phyloP scores from a whole-genome alignment of 1,284 basidiomycete genomes.

The Puccinia triticina region DNA sequence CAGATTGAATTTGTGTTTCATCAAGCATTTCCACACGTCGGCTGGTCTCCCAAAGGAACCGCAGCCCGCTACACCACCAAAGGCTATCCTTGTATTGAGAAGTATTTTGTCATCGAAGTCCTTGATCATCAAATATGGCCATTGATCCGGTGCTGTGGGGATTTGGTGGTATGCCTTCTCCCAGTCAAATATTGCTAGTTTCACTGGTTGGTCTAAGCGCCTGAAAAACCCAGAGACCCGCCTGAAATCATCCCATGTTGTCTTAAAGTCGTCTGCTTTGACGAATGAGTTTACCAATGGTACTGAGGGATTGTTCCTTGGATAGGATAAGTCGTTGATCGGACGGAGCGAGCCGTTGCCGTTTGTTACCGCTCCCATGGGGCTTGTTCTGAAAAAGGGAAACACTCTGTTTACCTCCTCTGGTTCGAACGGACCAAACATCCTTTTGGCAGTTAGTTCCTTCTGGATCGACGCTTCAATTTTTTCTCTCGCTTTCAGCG shows the following conservation, averaged over 20 bases:
- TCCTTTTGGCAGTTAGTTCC: not conserved
- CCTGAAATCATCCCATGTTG: slow-evolving; percentile 10
- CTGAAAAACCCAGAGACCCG: not conserved
- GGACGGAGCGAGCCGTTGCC: not conserved
- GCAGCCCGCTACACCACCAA: slow-evolving; percentile 7
- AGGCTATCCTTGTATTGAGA: slow-evolving; percentile 1
- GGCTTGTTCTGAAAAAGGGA: slow-evolving; percentile 2
- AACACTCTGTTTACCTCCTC: not conserved
- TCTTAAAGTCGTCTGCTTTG: not conserved
- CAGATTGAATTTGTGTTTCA: not conserved
- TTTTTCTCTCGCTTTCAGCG: not conserved
- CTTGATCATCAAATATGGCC: not conserved
- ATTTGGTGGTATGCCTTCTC: slow-evolving; percentile 17
- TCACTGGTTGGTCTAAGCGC: not conserved
- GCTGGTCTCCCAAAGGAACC: slow-evolving; percentile 10
- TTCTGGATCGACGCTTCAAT: not conserved
- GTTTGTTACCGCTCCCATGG: not conserved
- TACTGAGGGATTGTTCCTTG: not conserved
- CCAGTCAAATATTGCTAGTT: slow-evolving; percentile 6
- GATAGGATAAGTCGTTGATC: slow-evolving; percentile 21
- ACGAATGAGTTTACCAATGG: not conserved
- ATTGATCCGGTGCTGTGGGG: slow-evolving; percentile 1
- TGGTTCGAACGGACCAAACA: not conserved
- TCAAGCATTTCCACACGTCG: slow-evolving; percentile 12
- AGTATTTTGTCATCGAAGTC: not conserved